Evolutionary conservation across 2,329 filamentous ascomycete genomes (phyloP).

Genomic region (Claviceps fusiformis): DNA sequence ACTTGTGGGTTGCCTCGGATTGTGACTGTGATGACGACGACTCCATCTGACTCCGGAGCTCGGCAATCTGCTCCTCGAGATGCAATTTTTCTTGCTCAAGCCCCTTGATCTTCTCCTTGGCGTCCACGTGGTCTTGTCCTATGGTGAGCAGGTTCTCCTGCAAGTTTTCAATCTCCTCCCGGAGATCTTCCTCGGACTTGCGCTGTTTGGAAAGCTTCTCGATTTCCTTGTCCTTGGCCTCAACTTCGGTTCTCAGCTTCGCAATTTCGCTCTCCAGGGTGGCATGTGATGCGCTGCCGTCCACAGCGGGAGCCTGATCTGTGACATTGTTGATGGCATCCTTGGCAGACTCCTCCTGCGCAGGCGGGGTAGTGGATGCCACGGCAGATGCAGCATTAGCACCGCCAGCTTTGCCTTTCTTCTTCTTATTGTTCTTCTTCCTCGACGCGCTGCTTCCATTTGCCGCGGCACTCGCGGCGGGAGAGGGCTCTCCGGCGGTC

Average conservation of each 20-base stretch:
- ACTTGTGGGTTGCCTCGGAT: conserved; percentile 28
- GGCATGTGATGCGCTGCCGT: conserved; percentile 17
- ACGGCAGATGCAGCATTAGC: neutral
- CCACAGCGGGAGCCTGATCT: neutral
- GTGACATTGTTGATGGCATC: neutral
- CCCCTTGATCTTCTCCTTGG: conserved; percentile 62
- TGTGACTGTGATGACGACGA: conserved; percentile 11
- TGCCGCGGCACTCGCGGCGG: conserved; percentile 10
- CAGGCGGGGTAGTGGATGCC: conserved; percentile 19
- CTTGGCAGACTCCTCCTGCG: conserved; percentile 18
- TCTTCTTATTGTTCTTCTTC: conserved; percentile 78
- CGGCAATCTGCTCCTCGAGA: conserved; percentile 47
- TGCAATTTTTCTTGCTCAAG: conserved; percentile 55
- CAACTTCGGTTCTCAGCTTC: conserved; percentile 37
- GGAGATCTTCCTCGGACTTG: conserved; percentile 62
- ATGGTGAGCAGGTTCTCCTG: conserved; percentile 67
- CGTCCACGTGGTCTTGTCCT: conserved; percentile 72
- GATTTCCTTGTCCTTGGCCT: conserved; percentile 60
- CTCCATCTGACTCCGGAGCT: conserved; percentile 58
- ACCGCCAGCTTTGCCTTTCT: conserved; percentile 61
- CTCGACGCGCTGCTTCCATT: conserved; percentile 15
- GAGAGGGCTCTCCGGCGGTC: conserved; percentile 10
- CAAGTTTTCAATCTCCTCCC: conserved; percentile 75
- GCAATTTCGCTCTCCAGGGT: conserved; percentile 35
- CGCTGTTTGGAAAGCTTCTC: conserved; percentile 56